These are phyloP conservation scores for Lactifluus rugatus DNA, from an alignment of 768 basidiomycete genomes.

Conservation along the genomic window DNA sequence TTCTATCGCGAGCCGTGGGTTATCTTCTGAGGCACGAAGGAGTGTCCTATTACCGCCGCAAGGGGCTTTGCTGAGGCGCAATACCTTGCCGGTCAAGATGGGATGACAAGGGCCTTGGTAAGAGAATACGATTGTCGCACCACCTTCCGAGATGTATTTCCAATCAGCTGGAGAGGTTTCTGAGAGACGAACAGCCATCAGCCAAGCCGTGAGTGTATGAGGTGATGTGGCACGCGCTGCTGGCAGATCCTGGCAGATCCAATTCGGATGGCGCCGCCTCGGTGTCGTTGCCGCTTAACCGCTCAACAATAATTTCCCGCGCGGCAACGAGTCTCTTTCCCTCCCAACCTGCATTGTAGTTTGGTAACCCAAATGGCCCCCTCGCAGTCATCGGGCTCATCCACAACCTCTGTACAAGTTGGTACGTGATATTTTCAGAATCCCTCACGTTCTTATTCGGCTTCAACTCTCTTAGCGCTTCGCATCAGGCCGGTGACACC, in stretches of 20 bases:
- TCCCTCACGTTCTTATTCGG: conserved; percentile 17
- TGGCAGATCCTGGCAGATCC: neutral
- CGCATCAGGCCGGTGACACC: conserved; percentile 82
- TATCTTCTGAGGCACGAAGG: conserved; percentile 26
- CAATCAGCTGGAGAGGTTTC: conserved; percentile 43
- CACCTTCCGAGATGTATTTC: conserved; percentile 89
- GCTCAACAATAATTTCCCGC: conserved; percentile 12
- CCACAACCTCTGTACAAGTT: conserved; percentile 89
- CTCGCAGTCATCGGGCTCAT: conserved; percentile 47
- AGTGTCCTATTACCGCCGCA: neutral
- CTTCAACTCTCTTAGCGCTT: conserved; percentile 43
- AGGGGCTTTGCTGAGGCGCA: conserved; percentile 63
- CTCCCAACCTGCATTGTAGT: conserved; percentile 11
- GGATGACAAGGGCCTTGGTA: conserved; percentile 51
- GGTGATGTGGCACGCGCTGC: too few species aligned
- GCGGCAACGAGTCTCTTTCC: conserved; percentile 8
- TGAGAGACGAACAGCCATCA: conserved; percentile 12
- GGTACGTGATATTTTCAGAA: conserved; percentile 43
- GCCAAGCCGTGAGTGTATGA: neutral
- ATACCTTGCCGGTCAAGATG: conserved; percentile 50
- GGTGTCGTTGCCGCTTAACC: conserved; percentile 1
- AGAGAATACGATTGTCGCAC: conserved; percentile 80
- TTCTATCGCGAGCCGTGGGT: conserved; percentile 33
- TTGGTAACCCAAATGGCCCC: conserved; percentile 50
- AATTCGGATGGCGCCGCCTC: conserved; percentile 6